Evolutionary conservation across 225 moss, liverwort and hornwort species (phyloP), one percentile per base, ranked within the genome.

Genomic region (Physcomitrium patens): DNA sequence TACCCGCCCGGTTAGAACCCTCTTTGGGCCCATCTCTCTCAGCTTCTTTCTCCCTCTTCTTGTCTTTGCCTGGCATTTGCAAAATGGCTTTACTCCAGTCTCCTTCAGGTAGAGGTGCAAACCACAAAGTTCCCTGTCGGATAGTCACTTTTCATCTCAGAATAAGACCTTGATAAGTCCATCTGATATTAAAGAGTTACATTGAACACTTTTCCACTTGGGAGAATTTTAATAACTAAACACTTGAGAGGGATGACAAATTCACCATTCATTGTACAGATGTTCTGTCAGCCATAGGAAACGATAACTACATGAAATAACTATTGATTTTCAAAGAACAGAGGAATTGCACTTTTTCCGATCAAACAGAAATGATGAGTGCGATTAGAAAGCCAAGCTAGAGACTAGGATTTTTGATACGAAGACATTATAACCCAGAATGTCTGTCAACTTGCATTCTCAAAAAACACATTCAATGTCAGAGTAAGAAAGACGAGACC

Each of bases 91-190:
- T 91, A 63, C 80, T 85, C 45, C 85, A 72, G 68, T 91, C 91
- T 11, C 83, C 87, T 47, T 78, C 60, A 31, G 85, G 89, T 22
- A 91, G 78, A 44, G 81, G 74, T 58, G 83, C 83, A 55, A 91
- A 81, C 87, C 89, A 89, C 46, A 91, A 76, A 65, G 73, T 81
- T 73, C 85, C 91, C 87, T 91, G 79, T 65, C 64, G 24, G 19
- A 53, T 12, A 43, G 7, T 46, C 27, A 26, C 46, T 12, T 44
- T 28, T 60, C 28, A 11, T 10, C 28, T 57, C 12, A 66, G 27
- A 75, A 66, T 57, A 66, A 9, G 24, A 12, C n/a, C 26, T 56
- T 46, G 6, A 20, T 15, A 59, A 18, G 45, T 22, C 45, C 12
- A 27, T 31, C 19, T 12, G n/a, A 59, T 48, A 27, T 60, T 17